These are phyloP conservation scores for Fistulinella staudtii DNA, from an alignment of 1,284 basidiomycete genomes.

Conservation along the genomic window DNA sequence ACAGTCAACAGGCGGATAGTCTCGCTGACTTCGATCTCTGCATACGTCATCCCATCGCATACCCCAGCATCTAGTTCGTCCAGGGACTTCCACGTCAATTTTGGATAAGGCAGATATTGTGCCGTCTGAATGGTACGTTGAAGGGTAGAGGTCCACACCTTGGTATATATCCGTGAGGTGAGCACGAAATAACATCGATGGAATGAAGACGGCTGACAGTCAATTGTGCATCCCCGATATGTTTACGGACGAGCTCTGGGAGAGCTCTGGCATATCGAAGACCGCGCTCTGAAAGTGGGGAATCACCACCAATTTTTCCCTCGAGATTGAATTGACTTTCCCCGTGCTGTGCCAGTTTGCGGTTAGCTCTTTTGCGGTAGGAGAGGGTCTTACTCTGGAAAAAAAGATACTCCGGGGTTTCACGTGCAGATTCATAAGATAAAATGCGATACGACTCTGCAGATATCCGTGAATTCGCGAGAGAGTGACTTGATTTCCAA, in stretches of 20 bases:
- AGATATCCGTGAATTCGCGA: conserved; percentile 89
- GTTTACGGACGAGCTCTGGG: conserved; percentile 85
- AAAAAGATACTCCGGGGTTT: conserved; percentile 97
- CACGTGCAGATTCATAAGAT: conserved; percentile 97
- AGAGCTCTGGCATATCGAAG: conserved; percentile 83
- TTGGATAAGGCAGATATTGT: conserved; percentile 77
- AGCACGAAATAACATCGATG: not conserved
- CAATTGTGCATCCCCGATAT: conserved; percentile 84
- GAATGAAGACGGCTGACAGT: conserved; percentile 56
- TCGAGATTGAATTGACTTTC: conserved; percentile 97
- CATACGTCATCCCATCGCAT: conserved; percentile 99
- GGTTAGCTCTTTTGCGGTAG: not conserved
- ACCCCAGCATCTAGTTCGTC: conserved; percentile 99
- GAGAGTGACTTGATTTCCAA: conserved; percentile 82
- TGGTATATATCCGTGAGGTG: conserved; percentile 9
- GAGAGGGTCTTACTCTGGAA: conserved; percentile 65
- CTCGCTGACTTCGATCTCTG: conserved; percentile 85
- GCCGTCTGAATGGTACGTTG: conserved; percentile 92
- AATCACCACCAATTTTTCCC: conserved; percentile 97
- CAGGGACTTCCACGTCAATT: conserved; percentile 97
- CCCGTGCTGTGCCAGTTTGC: conserved; percentile 70
- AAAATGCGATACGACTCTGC: conserved; percentile 96
- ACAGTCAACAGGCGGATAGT: not conserved
- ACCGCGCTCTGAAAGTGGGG: conserved; percentile 80
- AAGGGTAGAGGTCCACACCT: conserved; percentile 97